phyloP scores from a whole-genome alignment of 139 green algal genomes.

The Coelastrella sp. region DNA sequence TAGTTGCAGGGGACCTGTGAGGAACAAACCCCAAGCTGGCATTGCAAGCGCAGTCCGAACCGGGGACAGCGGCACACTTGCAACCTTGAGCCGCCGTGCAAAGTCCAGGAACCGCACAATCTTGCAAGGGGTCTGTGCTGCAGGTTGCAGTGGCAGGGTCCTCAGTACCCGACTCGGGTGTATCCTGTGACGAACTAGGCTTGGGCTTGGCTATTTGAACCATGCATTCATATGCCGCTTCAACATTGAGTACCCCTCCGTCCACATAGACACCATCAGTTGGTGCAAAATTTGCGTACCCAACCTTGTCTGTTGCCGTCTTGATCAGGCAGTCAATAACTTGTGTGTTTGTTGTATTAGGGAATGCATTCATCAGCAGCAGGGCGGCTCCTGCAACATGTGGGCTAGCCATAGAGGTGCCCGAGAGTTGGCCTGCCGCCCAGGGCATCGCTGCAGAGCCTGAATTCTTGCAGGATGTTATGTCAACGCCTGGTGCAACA shows the following conservation, averaged over 20 bases:
- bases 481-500: neutral
- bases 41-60: neutral
- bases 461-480: neutral
- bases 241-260: conserved; percentile 17
- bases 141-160: neutral
- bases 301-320: neutral
- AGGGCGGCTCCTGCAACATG: conserved; percentile 30
- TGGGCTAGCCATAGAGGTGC: conserved; percentile 27
- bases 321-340: conserved; percentile 20
- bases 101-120: neutral
- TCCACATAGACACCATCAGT: neutral
- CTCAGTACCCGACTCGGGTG: neutral
- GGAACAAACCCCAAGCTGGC: neutral
- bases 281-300: neutral
- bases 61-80: neutral
- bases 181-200: neutral
- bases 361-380: conserved; percentile 22
- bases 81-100: neutral
- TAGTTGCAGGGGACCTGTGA: neutral
- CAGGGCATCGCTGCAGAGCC: neutral
- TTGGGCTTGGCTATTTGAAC: neutral
- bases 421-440: neutral
- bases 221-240: conserved; percentile 16
- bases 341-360: neutral
- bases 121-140: neutral